Base-by-base conservation (phyloP, 305 asterid species). In the Fraxinus sp. region DNA sequence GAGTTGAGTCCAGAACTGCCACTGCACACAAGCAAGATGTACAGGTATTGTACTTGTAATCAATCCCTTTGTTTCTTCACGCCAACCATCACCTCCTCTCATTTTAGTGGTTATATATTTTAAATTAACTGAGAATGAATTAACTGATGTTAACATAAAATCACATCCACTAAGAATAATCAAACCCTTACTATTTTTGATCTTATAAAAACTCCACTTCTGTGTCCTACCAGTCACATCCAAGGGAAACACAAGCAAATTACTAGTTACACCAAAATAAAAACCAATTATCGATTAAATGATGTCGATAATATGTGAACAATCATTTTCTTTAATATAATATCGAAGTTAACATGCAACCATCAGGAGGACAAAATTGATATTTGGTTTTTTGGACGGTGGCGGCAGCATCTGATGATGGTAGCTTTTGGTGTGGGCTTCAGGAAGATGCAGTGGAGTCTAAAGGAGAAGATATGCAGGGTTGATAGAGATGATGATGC, bases 31-130 rank as follows among this genome's bases (percentile, higher is more conserved):
- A 43, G 78, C 87, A 78, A 84, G 82, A 83, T 71, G 55, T 59
- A 28, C 88, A 85, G 91, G 94, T 91, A 57, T 36, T 78, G 82
- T 81, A 62, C 20, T 26, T 83, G 26, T 59, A 32, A 6, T 72
- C 13, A 30, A 37, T 55, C 79, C 14, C 22, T 77, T 46, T 4
- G 36, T 52, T 72, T 72, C 46, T 72, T 33, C 26, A 7, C 9
- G 49, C 43, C 36, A 66, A 66, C 18, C 13, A 16, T 33, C 77
- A 72, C 43, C 39, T 13, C 43, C 76, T 70, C 24, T 13, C 39
- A 70, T 28, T 11, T 32, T 30, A 71, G 77, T 30, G 28, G 74
- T 33, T 35, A 72, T n/a, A 33, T 30, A 32, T 28, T 36, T 10
- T 16, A 71, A 70, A 20, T 70, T 14, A 24, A 11, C 36, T 66